Conservation (phyloP, 192 early-diverging fungal genomes). For the Coemansia sp. region DNA sequence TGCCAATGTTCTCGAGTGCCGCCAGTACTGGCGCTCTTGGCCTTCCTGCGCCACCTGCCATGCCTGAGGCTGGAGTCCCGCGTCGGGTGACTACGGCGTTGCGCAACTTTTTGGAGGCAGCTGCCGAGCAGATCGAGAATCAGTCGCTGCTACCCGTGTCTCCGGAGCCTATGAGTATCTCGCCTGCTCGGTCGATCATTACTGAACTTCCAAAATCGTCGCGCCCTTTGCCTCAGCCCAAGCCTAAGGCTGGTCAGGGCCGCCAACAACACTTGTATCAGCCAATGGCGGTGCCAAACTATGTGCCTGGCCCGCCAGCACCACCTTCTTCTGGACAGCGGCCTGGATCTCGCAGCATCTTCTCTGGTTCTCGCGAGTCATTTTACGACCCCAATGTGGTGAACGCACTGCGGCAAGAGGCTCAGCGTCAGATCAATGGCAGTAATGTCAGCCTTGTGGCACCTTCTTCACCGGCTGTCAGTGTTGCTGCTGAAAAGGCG, state of each 20-base stretch:
- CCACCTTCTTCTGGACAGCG: slow-evolving; percentile 4
- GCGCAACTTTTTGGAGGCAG: slow-evolving; percentile 55
- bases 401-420: slow-evolving; percentile 52
- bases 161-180: slow-evolving; percentile 10
- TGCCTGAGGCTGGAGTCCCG: slow-evolving; percentile 8
- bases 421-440: slow-evolving; percentile 54
- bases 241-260: slow-evolving; percentile 2
- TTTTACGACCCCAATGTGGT: slow-evolving; percentile 53
- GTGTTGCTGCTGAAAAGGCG: slow-evolving; percentile 9
- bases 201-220: not conserved
- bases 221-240: slow-evolving; percentile 20
- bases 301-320: slow-evolving; percentile 17
- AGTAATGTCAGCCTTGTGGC: slow-evolving; percentile 33
- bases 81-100: slow-evolving; percentile 44
- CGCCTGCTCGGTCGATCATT: not conserved
- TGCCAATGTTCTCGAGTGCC: slow-evolving; percentile 36
- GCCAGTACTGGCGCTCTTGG: not conserved
- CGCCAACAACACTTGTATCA: not conserved
- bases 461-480: slow-evolving; percentile 8
- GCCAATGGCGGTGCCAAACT: slow-evolving; percentile 11
- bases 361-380: slow-evolving; percentile 44
- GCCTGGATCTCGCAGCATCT: slow-evolving; percentile 44
- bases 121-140: slow-evolving; percentile 56
- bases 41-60: slow-evolving; percentile 16
- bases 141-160: slow-evolving; percentile 32